A percentile compares a stretch with the other conserved stretches of the same genome.
phyloP scores from a whole-genome alignment of 2,329 filamentous ascomycete species.

The Xenosphaeropsis pyriputrescens region DNA sequence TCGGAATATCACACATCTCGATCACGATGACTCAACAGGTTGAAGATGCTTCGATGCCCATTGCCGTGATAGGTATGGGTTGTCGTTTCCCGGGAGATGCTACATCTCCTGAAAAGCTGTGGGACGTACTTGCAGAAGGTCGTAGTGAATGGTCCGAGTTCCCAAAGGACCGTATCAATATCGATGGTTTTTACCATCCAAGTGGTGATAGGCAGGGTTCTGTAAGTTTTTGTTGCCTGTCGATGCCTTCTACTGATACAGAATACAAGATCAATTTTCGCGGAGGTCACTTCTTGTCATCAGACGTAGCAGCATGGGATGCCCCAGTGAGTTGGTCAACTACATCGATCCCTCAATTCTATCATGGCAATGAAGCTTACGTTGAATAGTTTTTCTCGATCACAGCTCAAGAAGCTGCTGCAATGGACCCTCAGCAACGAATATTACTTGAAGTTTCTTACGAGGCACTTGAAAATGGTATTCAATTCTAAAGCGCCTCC shows the following conservation, averaged over 20 bases:
- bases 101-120: background rate
- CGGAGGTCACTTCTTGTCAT: slow-evolving; percentile 5
- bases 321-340: slow-evolving; percentile 3
- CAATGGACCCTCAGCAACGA: slow-evolving; percentile 68
- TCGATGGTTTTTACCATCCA: background rate
- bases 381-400: slow-evolving; percentile 42
- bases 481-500: too few relatives aligned
- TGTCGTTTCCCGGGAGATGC: background rate
- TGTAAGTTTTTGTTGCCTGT: background rate
- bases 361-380: too few relatives aligned
- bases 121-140: background rate
- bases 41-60: slow-evolving; percentile 1
- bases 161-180: background rate
- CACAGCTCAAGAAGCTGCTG: slow-evolving; percentile 62
- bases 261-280: too few relatives aligned
- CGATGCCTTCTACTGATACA: too few relatives aligned
- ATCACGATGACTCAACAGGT: too few relatives aligned
- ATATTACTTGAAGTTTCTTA: slow-evolving; percentile 62
- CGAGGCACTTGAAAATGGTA: slow-evolving; percentile 34
- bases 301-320: slow-evolving; percentile 5
- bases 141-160: background rate
- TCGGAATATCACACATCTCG: too few relatives aligned
- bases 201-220: background rate
- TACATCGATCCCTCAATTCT: too few relatives aligned
- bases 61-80: slow-evolving; percentile 4